A percentile compares a stretch with the other conserved stretches of the same genome.
phyloP scores from a whole-genome alignment of 2,329 filamentous ascomycete genomes.

The Bipolaris cookei region DNA sequence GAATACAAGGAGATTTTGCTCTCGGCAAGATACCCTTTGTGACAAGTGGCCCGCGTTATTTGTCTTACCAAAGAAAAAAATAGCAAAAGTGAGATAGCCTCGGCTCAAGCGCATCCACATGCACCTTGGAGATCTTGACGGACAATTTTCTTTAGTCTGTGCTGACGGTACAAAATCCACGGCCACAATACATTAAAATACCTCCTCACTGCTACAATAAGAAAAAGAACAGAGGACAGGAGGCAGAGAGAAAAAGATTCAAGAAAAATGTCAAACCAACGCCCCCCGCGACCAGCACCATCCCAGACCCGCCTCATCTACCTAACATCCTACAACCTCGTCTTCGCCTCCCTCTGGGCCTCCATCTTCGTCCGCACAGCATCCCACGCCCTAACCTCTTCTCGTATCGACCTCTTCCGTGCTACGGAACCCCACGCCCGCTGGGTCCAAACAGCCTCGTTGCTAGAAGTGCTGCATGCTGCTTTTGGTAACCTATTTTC shows the following conservation, averaged over 20 bases:
- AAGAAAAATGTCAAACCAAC: neutral
- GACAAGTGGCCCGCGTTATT: neutral
- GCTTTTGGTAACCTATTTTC: conserved; percentile 24
- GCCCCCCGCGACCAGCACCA: neutral
- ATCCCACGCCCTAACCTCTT: neutral
- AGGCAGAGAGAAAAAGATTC: neutral
- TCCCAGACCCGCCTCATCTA: conserved; percentile 19
- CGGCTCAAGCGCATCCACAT: conserved; percentile 13
- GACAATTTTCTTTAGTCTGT: neutral
- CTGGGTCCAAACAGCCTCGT: conserved; percentile 30
- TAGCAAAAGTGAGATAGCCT: conserved; percentile 5
- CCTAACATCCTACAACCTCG: conserved; percentile 31
- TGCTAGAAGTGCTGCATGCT: conserved; percentile 33
- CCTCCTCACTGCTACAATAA: too few relatives aligned
- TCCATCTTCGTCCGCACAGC: conserved; percentile 17
- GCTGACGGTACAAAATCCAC: too few relatives aligned
- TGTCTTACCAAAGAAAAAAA: neutral
- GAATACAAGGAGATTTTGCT: too few relatives aligned
- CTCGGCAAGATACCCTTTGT: neutral
- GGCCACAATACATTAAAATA: too few relatives aligned
- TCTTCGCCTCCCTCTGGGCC: conserved; percentile 30
- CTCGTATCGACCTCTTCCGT: conserved; percentile 15
- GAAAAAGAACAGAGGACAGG: neutral
- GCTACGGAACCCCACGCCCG: conserved; percentile 21
- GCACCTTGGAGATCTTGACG: conserved; percentile 4